phyloP scores from a whole-genome alignment of 2,329 filamentous ascomycete species.

The Graphilbum ipis-grandicollis region DNA sequence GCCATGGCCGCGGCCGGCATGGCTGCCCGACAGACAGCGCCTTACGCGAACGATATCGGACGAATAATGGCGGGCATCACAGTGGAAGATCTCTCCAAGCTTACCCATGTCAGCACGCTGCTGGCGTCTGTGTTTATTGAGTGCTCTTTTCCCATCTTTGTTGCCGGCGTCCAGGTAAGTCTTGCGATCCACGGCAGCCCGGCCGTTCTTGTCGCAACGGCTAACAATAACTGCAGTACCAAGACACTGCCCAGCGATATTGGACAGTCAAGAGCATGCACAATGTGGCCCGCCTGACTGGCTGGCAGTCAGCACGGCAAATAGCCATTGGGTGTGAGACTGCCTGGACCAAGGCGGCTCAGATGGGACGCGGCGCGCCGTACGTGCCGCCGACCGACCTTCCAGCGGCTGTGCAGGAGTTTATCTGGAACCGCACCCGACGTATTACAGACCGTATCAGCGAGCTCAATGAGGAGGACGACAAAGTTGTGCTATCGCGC shows the following conservation, averaged over 20 bases:
- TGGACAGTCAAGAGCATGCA: conserved; percentile 63
- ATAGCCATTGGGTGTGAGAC: conserved; percentile 76
- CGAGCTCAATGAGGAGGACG: conserved; percentile 24
- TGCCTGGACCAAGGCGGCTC: conserved; percentile 60
- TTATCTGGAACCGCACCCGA: conserved; percentile 31
- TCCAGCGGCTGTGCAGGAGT: conserved; percentile 16
- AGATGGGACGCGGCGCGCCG: conserved; percentile 57
- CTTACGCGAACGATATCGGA: conserved; percentile 58
- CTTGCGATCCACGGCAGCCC: too few relatives aligned
- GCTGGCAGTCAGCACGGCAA: conserved; percentile 69
- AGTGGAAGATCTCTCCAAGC: conserved; percentile 32
- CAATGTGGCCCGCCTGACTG: conserved; percentile 63
- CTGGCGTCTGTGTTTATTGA: conserved; percentile 73
- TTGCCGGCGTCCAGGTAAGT: conserved; percentile 57
- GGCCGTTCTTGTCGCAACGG: too few relatives aligned
- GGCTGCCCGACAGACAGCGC: conserved; percentile 52
- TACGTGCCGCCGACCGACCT: conserved; percentile 37
- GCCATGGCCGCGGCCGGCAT: conserved; percentile 75
- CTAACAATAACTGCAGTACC: conserved; percentile 34
- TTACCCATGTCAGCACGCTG: conserved; percentile 51
- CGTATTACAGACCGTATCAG: conserved; percentile 33
- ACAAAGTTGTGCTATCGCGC: conserved; percentile 39
- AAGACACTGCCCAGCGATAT: conserved; percentile 50
- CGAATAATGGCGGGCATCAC: conserved; percentile 61
- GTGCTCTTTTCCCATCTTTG: conserved; percentile 66